A percentile compares a stretch with the other conserved stretches of the same genome.
Evolutionary conservation across 1,139 yeast species (phyloP).

Genomic region (Suhomyces yuchorum): DNA sequence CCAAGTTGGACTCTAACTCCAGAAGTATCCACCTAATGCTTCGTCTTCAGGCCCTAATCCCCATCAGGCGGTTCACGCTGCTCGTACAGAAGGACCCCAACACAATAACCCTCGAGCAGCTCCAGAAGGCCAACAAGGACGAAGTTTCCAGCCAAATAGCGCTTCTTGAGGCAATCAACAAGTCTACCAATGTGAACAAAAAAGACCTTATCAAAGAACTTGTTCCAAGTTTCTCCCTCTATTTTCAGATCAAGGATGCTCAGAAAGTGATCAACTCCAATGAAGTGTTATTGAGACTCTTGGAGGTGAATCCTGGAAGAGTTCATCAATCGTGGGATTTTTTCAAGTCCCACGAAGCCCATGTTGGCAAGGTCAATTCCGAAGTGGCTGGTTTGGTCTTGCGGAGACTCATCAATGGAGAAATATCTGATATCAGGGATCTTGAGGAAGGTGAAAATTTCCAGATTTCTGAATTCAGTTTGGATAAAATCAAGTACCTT

Average conservation of each 20-base stretch:
- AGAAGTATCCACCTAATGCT: background rate
- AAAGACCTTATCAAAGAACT: slow-evolving; percentile 18
- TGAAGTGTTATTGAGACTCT: slow-evolving; percentile 23
- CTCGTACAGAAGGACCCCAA: slow-evolving; percentile 14
- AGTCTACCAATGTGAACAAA: slow-evolving; percentile 14
- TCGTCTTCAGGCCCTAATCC: background rate
- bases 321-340: slow-evolving; percentile 40
- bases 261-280: slow-evolving; percentile 15
- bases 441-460: slow-evolving; percentile 11
- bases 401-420: slow-evolving; percentile 26
- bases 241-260: slow-evolving; percentile 26
- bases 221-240: slow-evolving; percentile 37
- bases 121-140: slow-evolving; percentile 7
- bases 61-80: slow-evolving; percentile 3
- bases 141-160: slow-evolving; percentile 10
- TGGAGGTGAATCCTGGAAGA: slow-evolving; percentile 44
- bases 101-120: slow-evolving; percentile 14
- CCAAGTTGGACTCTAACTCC: no score
- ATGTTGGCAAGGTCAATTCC: slow-evolving; percentile 12
- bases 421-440: slow-evolving; percentile 7
- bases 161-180: slow-evolving; percentile 16
- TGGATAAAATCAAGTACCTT: slow-evolving; percentile 11
- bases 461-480: slow-evolving; percentile 6
- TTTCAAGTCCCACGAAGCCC: slow-evolving; percentile 26
- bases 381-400: slow-evolving; percentile 23